Base-by-base conservation (phyloP, 768 basidiomycete genomes). In the Leccinum sublutescens region DNA sequence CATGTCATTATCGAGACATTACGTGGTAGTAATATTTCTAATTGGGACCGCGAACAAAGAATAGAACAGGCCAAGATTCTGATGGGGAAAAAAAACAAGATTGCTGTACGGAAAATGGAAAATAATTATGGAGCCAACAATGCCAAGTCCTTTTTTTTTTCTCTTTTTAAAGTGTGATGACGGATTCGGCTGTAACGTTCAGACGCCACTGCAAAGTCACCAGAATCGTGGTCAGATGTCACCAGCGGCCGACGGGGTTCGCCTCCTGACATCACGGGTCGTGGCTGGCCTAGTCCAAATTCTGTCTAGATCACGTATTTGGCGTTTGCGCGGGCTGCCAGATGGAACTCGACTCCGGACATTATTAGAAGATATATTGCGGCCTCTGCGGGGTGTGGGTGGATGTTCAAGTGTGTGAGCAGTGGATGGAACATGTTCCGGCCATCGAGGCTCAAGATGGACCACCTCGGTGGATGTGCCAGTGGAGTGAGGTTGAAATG, bases 231-330 rank as follows among this genome's bases (percentile, higher is more conserved):
- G 52, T 68, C 59, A 73, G 40, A 73, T 73, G 50, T 61, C 71
- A 38, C 74, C 72, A 27, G 74, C 70, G 43, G 68, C 74, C 31
- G 72, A 75, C 23, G 71, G 64, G 1, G 71, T 75, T 52, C 73
- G 71, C 49, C 61, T 68, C 55, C 71, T 71, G 25, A 63, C 51
- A 53, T 71, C 70, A 64, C 62, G 59, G 48, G 70, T 57, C n/a
- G 63, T 54, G 25, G 59, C 55, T 2, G 71, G 68, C 53, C 64
- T 61, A 4, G 60, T 66, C 65, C 62, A 57, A 56, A 71, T 58
- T 45, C 62, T 66, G 27, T 71, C 66, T 40, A 58, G 50, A 33
- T 71, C 66, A 33, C 62, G 61, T 31, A 64, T 51, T 25, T 61
- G 63, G 33, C 45, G 58, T 48, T 62, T 65, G 38, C 57, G 60